Conservation (phyloP, 768 basidiomycete species). For the Amanita molliuscula region DNA sequence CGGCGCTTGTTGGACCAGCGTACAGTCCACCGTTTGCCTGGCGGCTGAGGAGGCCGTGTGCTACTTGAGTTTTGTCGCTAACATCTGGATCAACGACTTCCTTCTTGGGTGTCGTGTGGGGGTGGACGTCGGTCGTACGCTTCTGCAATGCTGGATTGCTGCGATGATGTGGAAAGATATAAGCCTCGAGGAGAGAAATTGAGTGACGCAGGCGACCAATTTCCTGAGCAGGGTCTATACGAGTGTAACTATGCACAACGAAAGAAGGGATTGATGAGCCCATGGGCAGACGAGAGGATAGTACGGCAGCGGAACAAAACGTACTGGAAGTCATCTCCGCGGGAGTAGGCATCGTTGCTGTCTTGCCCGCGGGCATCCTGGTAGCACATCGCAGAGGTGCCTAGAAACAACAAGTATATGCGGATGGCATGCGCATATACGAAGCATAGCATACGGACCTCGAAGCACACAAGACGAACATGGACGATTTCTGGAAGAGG, state of each 20-base stretch:
- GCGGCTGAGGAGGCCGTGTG: slow-evolving; percentile 59
- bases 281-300: slow-evolving; percentile 7
- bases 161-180: slow-evolving; percentile 38
- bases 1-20: slow-evolving; percentile 70
- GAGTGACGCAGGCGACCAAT: slow-evolving; percentile 62
- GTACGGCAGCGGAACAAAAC: slow-evolving; percentile 17
- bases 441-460: slow-evolving; percentile 35
- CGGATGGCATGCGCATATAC: slow-evolving; percentile 7
- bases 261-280: slow-evolving; percentile 7
- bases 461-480: slow-evolving; percentile 81
- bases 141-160: slow-evolving; percentile 21
- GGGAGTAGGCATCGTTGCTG: slow-evolving; percentile 34
- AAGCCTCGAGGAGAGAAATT: slow-evolving; percentile 54
- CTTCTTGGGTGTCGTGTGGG: slow-evolving; percentile 39
- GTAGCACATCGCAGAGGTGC: slow-evolving; percentile 74
- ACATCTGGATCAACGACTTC: slow-evolving; percentile 38
- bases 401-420: slow-evolving; percentile 27
- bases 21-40: slow-evolving; percentile 63
- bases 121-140: slow-evolving; percentile 24
- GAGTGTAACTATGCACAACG: slow-evolving; percentile 23
- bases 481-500: slow-evolving; percentile 58
- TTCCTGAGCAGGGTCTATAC: slow-evolving; percentile 56
- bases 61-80: slow-evolving; percentile 32
- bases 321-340: slow-evolving; percentile 54
- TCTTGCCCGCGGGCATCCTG: slow-evolving; percentile 65